phyloP scores from a whole-genome alignment of 306 rosid species.

The Cicer judaicum region DNA sequence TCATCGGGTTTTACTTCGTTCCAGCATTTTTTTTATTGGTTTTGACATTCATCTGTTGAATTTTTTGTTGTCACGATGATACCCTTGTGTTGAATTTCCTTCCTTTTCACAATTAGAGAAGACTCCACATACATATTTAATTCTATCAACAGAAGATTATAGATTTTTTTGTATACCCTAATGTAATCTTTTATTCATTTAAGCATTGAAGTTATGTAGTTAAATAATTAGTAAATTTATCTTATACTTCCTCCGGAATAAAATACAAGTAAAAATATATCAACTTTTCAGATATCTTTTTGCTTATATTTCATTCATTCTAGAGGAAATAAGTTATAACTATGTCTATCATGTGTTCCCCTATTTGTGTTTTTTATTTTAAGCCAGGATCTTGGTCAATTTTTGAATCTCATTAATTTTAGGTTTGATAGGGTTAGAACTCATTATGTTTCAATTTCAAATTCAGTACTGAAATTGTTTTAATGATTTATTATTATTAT shows the following conservation, averaged over 20 bases:
- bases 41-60: constrained; percentile 45
- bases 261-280: too few species aligned
- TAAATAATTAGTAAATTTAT: constrained; percentile 31
- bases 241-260: too few species aligned
- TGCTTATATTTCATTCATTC: too few species aligned
- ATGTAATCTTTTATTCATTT: constrained; percentile 11
- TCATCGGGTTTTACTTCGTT: constrained; percentile 39
- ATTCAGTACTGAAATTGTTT: constrained; percentile 33
- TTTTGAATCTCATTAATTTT: constrained; percentile 36
- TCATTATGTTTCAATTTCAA: constrained; percentile 33
- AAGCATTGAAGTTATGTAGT: constrained; percentile 34
- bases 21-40: constrained; percentile 1
- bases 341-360: constrained; percentile 21
- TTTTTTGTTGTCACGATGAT: constrained; percentile 45
- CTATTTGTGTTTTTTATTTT: constrained; percentile 40
- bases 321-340: background rate
- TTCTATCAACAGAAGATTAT: constrained; percentile 13
- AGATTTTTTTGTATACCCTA: constrained; percentile 26
- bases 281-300: too few species aligned
- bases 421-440: constrained; percentile 38
- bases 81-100: constrained; percentile 46
- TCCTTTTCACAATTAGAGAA: constrained; percentile 36
- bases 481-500: constrained; percentile 1
- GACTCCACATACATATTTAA: constrained; percentile 47
- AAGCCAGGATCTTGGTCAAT: constrained; percentile 38